phyloP scores from a whole-genome alignment of 2,329 filamentous ascomycete genomes.

The Fusarium sp. region DNA sequence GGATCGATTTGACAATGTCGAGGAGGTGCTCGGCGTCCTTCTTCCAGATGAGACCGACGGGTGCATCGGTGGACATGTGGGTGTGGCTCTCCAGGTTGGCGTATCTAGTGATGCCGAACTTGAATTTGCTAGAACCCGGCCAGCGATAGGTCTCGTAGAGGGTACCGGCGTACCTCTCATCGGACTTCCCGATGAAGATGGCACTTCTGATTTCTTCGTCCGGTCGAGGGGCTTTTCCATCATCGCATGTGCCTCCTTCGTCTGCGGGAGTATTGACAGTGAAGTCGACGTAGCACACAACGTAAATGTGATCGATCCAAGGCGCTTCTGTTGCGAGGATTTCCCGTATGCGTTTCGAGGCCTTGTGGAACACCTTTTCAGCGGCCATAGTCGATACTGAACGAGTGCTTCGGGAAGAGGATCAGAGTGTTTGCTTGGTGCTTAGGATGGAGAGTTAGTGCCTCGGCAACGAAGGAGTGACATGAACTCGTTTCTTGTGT shows the following conservation, averaged over 20 bases:
- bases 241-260: not conserved
- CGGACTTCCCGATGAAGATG: conserved; percentile 28
- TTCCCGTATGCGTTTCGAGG: not conserved
- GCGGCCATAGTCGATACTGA: not conserved
- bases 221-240: not conserved
- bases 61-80: conserved; percentile 20
- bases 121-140: conserved; percentile 6
- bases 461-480: not conserved
- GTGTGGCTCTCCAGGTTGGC: conserved; percentile 11
- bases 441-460: not conserved
- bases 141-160: conserved; percentile 22
- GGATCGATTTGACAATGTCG: not conserved
- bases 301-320: conserved; percentile 25
- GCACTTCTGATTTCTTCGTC: conserved; percentile 19
- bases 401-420: not conserved
- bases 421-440: too few species aligned
- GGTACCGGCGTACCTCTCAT: conserved; percentile 3
- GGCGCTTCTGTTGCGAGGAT: conserved; percentile 5
- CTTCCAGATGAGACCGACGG: conserved; percentile 32
- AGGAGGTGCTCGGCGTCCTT: conserved; percentile 31
- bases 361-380: not conserved
- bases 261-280: not conserved
- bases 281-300: conserved; percentile 34
- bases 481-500: not conserved
- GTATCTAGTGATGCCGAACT: conserved; percentile 6